Conservation (phyloP, 352 stramenopile species). For the Aphanomyces invadans region DNA sequence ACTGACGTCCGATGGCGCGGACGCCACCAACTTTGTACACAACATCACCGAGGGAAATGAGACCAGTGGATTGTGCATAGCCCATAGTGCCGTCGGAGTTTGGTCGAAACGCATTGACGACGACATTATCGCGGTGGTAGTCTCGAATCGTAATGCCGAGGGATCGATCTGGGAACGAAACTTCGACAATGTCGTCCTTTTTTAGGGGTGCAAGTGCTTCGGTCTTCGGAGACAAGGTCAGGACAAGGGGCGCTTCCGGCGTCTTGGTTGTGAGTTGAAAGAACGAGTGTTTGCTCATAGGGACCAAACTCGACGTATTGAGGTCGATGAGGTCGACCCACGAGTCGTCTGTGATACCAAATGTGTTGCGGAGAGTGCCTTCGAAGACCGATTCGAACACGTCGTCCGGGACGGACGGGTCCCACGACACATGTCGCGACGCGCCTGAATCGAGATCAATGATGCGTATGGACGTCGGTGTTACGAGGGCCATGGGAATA, state of each 20-base stretch:
- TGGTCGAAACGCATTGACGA: constrained; percentile 80
- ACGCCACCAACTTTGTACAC: constrained; percentile 83
- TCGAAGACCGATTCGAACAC: constrained; percentile 76
- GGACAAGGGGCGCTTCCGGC: constrained; percentile 39
- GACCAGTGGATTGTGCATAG: constrained; percentile 47
- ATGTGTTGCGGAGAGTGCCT: constrained; percentile 58
- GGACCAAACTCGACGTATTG: constrained; percentile 68
- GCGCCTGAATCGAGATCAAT: constrained; percentile 82
- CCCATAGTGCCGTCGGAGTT: constrained; percentile 39
- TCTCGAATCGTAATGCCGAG: constrained; percentile 81
- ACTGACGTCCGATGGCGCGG: constrained; percentile 63
- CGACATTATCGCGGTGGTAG: constrained; percentile 64
- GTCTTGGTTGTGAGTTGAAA: constrained; percentile 6
- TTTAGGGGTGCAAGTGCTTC: constrained; percentile 77
- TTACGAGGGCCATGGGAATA: constrained; percentile 6
- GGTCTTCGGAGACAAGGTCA: constrained; percentile 77
- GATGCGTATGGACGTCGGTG: constrained; percentile 33
- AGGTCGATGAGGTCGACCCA: constrained; percentile 83
- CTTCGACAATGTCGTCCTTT: constrained; percentile 67
- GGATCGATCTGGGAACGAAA: constrained; percentile 55
- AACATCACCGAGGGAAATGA: constrained; percentile 62
- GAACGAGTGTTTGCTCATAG: constrained; percentile 60
- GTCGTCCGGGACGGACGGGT: constrained; percentile 70
- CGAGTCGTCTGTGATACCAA: constrained; percentile 74
- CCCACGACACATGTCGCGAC: constrained; percentile 64